phyloP scores from a whole-genome alignment of 2,329 filamentous ascomycete species.

The Neonectria ditissima region DNA sequence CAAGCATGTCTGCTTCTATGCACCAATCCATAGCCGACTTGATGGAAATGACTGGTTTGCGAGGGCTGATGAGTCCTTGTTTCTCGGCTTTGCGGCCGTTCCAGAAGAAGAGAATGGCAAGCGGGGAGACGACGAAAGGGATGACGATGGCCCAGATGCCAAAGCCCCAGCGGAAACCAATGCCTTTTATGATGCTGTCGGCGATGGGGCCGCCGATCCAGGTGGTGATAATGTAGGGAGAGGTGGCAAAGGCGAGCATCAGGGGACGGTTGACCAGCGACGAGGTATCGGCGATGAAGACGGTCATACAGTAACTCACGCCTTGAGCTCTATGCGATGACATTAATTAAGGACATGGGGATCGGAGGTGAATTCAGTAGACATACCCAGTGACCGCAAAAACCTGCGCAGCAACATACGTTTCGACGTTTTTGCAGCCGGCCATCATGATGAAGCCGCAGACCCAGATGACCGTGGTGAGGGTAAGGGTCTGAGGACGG shows the following conservation, averaged over 20 bases:
- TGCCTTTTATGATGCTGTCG: slow-evolving; percentile 61
- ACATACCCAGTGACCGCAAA: slow-evolving; percentile 58
- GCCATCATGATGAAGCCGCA: slow-evolving; percentile 70
- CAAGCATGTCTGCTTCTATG: slow-evolving; percentile 70
- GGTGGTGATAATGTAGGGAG: slow-evolving; percentile 75
- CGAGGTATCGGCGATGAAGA: slow-evolving; percentile 77
- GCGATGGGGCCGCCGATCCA: slow-evolving; percentile 72
- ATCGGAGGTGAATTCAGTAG: background rate
- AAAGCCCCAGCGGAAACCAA: slow-evolving; percentile 76
- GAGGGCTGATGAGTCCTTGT: slow-evolving; percentile 58
- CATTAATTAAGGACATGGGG: slow-evolving; percentile 44
- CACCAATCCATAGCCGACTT: slow-evolving; percentile 56
- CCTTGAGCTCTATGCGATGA: slow-evolving; percentile 57
- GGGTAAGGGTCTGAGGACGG: slow-evolving; percentile 66
- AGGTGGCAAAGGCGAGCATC: slow-evolving; percentile 71
- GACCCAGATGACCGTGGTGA: slow-evolving; percentile 62
- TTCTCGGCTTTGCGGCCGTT: slow-evolving; percentile 64
- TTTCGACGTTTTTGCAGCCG: slow-evolving; percentile 56
- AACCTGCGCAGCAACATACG: slow-evolving; percentile 67
- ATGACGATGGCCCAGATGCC: slow-evolving; percentile 57
- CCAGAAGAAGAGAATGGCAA: slow-evolving; percentile 16
- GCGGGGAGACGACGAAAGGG: slow-evolving; percentile 16
- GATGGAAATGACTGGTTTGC: slow-evolving; percentile 32
- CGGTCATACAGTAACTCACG: slow-evolving; percentile 58
- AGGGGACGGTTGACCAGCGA: slow-evolving; percentile 74